These are phyloP conservation scores for Rhizoctonia solani DNA, from an alignment of 1,284 basidiomycete genomes.

Conservation along the genomic window DNA sequence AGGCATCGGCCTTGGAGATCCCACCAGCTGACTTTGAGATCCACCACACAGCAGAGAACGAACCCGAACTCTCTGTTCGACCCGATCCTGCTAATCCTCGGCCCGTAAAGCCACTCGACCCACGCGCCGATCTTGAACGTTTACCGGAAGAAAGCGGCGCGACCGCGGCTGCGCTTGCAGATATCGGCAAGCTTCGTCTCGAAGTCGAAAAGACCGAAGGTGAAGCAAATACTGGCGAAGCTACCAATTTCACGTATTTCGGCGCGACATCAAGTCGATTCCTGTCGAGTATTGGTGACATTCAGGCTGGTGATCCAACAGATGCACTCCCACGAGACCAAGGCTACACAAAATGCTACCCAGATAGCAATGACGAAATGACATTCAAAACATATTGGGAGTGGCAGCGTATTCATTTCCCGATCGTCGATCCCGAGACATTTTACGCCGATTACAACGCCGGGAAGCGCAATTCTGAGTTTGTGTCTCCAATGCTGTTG, in stretches of 20 bases:
- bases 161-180: slow-evolving; percentile 13
- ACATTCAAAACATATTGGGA: slow-evolving; percentile 20
- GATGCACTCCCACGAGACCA: slow-evolving; percentile 9
- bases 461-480: slow-evolving; percentile 29
- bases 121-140: slow-evolving; percentile 17
- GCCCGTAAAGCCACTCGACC: slow-evolving; percentile 13
- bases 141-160: slow-evolving; percentile 26
- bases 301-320: slow-evolving; percentile 19
- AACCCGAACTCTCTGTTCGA: slow-evolving; percentile 7
- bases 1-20: slow-evolving; percentile 22
- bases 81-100: neutral
- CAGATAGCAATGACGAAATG: slow-evolving; percentile 12
- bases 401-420: slow-evolving; percentile 30
- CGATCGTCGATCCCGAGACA: slow-evolving; percentile 4
- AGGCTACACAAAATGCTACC: slow-evolving; percentile 5
- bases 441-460: slow-evolving; percentile 17
- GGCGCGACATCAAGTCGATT: slow-evolving; percentile 29
- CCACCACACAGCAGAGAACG: slow-evolving; percentile 1
- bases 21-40: slow-evolving; percentile 25
- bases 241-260: slow-evolving; percentile 26
- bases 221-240: neutral
- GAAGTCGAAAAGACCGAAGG: slow-evolving; percentile 5
- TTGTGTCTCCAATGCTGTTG: slow-evolving; percentile 23
- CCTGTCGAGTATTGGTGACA: slow-evolving; percentile 25
- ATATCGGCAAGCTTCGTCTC: slow-evolving; percentile 19